A percentile compares a stretch with the other conserved stretches of the same genome.
Evolutionary conservation across 2,329 filamentous ascomycete species (phyloP).

Genomic region (Talaromyces verruculosus): DNA sequence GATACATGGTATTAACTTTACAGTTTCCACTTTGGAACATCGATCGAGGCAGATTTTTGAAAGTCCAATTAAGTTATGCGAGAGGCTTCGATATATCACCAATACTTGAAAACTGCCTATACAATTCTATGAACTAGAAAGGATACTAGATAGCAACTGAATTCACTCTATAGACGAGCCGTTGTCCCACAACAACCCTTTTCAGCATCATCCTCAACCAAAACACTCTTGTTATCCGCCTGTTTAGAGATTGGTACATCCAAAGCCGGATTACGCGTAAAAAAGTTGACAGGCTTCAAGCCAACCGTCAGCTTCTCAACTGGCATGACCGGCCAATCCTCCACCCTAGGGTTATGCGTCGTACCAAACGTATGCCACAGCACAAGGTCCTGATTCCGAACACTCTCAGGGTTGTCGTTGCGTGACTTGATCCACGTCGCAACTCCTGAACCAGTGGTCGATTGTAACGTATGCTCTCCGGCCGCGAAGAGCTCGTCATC

Average conservation of each 20-base stretch:
- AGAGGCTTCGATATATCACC: background rate
- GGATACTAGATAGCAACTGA: background rate
- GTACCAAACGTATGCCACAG: conserved; percentile 31
- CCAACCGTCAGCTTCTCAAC: conserved; percentile 14
- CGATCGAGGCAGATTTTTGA: too few relatives aligned
- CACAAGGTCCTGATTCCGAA: conserved; percentile 39
- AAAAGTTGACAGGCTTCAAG: conserved; percentile 16
- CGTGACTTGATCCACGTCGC: conserved; percentile 44
- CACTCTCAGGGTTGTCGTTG: conserved; percentile 34
- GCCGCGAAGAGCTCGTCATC: conserved; percentile 55
- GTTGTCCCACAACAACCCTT: conserved; percentile 5
- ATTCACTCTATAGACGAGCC: background rate
- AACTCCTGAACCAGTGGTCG: conserved; percentile 25
- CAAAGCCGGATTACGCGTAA: conserved; percentile 36
- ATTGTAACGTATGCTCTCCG: conserved; percentile 56
- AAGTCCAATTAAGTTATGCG: background rate
- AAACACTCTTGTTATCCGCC: background rate
- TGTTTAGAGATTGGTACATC: conserved; percentile 39
- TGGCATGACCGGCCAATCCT: conserved; percentile 22
- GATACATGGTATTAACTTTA: background rate
- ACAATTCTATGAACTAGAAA: background rate
- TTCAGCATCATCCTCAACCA: background rate
- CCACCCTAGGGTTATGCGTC: conserved; percentile 32
- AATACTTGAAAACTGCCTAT: background rate
- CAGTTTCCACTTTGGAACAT: background rate